Conservation (phyloP, 208 protist genomes). For the Wallacemonas sp. region DNA sequence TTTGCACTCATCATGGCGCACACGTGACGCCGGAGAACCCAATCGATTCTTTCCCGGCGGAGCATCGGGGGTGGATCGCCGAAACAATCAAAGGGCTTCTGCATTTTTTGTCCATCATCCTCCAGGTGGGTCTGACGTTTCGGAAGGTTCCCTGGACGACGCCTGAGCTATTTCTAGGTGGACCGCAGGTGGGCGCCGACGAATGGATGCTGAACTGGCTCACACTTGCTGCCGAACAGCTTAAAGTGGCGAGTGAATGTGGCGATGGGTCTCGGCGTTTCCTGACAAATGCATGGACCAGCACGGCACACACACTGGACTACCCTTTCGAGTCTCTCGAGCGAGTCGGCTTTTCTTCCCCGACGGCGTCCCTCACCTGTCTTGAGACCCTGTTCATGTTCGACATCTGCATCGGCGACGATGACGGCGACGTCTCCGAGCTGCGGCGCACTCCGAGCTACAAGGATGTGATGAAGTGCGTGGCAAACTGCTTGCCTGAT, state of each 20-base stretch:
- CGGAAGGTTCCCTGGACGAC: conserved; percentile 4
- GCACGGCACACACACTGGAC: conserved; percentile 1
- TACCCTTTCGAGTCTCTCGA: neutral
- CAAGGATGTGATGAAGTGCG: conserved; percentile 23
- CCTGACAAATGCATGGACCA: conserved; percentile 2
- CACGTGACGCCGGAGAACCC: conserved; percentile 2
- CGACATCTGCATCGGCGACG: conserved; percentile 1
- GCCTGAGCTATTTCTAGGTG: conserved; percentile 4
- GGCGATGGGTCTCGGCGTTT: conserved; percentile 2
- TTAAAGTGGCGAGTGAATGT: neutral
- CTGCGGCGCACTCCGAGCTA: neutral
- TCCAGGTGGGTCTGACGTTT: conserved; percentile 7
- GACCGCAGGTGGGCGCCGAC: neutral
- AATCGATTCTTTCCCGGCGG: neutral
- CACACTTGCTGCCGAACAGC: conserved; percentile 3
- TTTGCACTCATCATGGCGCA: conserved; percentile 60
- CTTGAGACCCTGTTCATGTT: conserved; percentile 10
- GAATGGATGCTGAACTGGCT: conserved; percentile 6
- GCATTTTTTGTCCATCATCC: neutral
- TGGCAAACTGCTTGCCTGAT: conserved; percentile 46
- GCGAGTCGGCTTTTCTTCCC: neutral
- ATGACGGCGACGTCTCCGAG: neutral
- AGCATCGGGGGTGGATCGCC: neutral
- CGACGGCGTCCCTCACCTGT: conserved; percentile 1
- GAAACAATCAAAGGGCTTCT: conserved; percentile 5